These are phyloP conservation scores for Fusarium sp. DNA, from an alignment of 2,329 filamentous ascomycete genomes.

Conservation along the genomic window DNA sequence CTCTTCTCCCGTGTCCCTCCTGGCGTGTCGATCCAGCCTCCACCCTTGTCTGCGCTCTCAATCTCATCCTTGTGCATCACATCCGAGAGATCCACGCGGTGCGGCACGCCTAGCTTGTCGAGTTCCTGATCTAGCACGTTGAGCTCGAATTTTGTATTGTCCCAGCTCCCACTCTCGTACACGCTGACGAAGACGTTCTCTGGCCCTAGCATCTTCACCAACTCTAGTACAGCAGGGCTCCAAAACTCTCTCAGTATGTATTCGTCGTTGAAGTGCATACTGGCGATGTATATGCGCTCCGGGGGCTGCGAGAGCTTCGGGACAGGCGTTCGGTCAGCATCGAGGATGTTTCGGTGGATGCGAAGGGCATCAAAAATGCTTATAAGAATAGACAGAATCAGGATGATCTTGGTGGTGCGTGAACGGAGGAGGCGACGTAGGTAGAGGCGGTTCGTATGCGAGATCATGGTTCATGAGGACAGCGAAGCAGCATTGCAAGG, in stretches of 20 bases:
- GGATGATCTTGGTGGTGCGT: slow-evolving; percentile 47
- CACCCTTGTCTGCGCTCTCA: slow-evolving; percentile 50
- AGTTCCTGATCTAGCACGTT: slow-evolving; percentile 64
- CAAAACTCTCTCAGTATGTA: slow-evolving; percentile 67
- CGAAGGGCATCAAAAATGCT: slow-evolving; percentile 53
- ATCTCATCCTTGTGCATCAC: slow-evolving; percentile 68
- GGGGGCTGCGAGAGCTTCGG: slow-evolving; percentile 42
- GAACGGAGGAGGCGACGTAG: slow-evolving; percentile 52
- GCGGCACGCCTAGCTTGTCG: slow-evolving; percentile 59
- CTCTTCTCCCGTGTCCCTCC: slow-evolving; percentile 63
- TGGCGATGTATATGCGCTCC: slow-evolving; percentile 70
- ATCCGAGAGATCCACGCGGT: slow-evolving; percentile 65
- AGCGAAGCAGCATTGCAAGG: slow-evolving; percentile 39
- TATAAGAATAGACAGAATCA: slow-evolving; percentile 49
- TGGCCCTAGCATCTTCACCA: slow-evolving; percentile 65
- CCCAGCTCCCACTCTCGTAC: slow-evolving; percentile 74
- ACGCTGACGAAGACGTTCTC: slow-evolving; percentile 74
- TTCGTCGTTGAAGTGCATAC: slow-evolving; percentile 75
- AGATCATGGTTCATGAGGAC: slow-evolving; percentile 44
- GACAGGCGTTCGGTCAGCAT: slow-evolving; percentile 39
- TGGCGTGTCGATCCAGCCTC: slow-evolving; percentile 72
- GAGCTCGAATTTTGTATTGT: slow-evolving; percentile 71
- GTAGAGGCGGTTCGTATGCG: slow-evolving; percentile 46
- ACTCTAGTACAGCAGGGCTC: slow-evolving; percentile 66
- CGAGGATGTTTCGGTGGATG: slow-evolving; percentile 48